These are phyloP conservation scores for Clavulina sp. DNA, from an alignment of 768 basidiomycete genomes.

Conservation along the genomic window DNA sequence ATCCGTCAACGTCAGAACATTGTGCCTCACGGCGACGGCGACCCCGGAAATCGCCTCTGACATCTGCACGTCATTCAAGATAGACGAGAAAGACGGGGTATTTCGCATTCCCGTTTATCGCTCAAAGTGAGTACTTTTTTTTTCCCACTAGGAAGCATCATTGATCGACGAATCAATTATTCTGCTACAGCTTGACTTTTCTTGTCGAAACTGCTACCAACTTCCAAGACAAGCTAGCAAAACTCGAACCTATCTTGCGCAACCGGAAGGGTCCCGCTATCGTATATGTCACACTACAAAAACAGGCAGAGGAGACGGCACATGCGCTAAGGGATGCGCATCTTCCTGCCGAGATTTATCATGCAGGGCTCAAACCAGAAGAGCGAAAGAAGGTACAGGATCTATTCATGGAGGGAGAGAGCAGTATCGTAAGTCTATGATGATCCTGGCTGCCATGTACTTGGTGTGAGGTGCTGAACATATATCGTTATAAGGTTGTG, in stretches of 20 bases:
- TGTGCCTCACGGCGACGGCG: constrained; percentile 31
- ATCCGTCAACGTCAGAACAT: constrained; percentile 12
- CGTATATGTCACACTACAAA: constrained; percentile 30
- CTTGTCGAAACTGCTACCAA: constrained; percentile 20
- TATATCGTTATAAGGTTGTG: constrained; percentile 8
- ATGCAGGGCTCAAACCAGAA: constrained; percentile 25
- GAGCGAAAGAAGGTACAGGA: constrained; percentile 23
- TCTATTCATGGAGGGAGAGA: constrained; percentile 24
- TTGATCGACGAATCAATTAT: not conserved
- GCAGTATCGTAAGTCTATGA: constrained; percentile 19
- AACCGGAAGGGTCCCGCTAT: constrained; percentile 26
- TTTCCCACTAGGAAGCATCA: not conserved
- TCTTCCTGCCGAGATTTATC: constrained; percentile 22
- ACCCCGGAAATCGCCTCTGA: constrained; percentile 26
- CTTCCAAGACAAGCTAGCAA: constrained; percentile 14
- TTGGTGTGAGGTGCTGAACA: not conserved
- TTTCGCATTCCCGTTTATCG: constrained; percentile 30
- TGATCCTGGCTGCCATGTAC: not conserved
- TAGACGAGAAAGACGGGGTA: constrained; percentile 23
- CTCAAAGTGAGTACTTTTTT: constrained; percentile 21
- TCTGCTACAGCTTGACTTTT: constrained; percentile 21
- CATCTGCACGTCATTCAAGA: constrained; percentile 29
- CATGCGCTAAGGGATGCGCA: constrained; percentile 15
- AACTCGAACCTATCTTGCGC: constrained; percentile 23
- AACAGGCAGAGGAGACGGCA: constrained; percentile 25